Evolutionary conservation across 139 green algal genomes (phyloP).

Genomic region (Deuterostichococcus epilithicus): DNA sequence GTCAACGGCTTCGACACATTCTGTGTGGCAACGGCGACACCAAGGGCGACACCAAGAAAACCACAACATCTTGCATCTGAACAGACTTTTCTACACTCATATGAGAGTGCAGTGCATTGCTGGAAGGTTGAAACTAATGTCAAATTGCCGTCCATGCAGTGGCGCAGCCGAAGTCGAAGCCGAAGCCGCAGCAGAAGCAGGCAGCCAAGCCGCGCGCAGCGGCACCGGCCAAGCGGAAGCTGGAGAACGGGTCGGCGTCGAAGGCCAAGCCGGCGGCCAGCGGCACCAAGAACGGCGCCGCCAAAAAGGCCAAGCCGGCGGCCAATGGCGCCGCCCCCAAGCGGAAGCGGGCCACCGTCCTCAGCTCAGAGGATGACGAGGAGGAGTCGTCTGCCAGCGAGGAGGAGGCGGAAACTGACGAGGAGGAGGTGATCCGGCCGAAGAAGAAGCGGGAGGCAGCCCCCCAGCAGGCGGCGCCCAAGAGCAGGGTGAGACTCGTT

Average conservation of each 20-base stretch:
- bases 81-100: not conserved
- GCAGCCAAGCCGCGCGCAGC: not conserved
- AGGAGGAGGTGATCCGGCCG: too few relatives aligned
- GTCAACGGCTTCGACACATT: too few relatives aligned
- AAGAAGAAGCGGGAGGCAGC: not conserved
- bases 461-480: too few relatives aligned
- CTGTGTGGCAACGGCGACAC: too few relatives aligned
- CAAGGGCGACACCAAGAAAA: too few relatives aligned
- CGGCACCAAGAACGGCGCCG: not conserved
- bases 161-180: not conserved
- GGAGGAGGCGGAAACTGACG: not conserved
- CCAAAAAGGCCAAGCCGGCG: constrained; percentile 17
- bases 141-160: not conserved
- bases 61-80: not conserved
- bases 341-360: constrained; percentile 13
- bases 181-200: not conserved
- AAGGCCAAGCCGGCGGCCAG: not conserved
- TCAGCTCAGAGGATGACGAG: not conserved
- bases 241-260: not conserved
- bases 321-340: constrained; percentile 7
- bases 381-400: not conserved
- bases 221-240: constrained; percentile 1
- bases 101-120: not conserved
- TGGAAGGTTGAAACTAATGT: not conserved
- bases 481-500: not conserved